Conservation (phyloP, 139 green algal genomes). For the Coccomyxa sp. region DNA sequence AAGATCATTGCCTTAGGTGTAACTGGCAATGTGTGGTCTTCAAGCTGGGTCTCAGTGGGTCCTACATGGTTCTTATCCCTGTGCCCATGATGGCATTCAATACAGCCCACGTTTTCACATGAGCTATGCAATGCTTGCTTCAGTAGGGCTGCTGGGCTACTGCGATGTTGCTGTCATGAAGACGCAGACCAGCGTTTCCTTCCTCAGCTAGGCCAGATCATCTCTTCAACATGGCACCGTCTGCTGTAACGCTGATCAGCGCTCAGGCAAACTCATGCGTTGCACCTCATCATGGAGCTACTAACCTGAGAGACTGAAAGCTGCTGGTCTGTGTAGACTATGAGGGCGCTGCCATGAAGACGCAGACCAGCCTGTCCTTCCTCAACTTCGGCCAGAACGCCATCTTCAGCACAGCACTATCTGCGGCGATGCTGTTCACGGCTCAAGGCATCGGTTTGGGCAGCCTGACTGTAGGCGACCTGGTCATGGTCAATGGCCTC, state of each 20-base stretch:
- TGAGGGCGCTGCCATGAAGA: constrained; percentile 72
- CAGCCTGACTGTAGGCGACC: constrained; percentile 78
- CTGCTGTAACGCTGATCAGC: constrained; percentile 72
- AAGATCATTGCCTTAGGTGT: too few relatives aligned
- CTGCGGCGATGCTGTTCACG: constrained; percentile 73
- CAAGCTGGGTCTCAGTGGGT: too few relatives aligned
- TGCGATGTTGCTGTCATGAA: constrained; percentile 73
- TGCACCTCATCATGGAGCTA: constrained; percentile 3
- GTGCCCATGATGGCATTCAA: neutral
- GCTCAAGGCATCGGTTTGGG: constrained; percentile 61
- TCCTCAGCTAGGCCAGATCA: constrained; percentile 93
- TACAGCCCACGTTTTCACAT: neutral
- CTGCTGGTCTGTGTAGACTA: constrained; percentile 37
- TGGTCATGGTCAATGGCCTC: constrained; percentile 97
- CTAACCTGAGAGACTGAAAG: too few relatives aligned
- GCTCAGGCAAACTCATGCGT: constrained; percentile 32
- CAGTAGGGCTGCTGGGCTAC: neutral
- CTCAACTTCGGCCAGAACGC: constrained; percentile 93
- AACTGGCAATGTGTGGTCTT: too few relatives aligned
- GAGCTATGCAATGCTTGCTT: neutral
- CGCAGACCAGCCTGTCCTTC: constrained; percentile 71
- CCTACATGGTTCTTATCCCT: too few relatives aligned
- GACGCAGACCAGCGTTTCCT: constrained; percentile 74
- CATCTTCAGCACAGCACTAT: constrained; percentile 81
- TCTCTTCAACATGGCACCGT: constrained; percentile 76